Evolutionary conservation across 257 asterid species (phyloP), one percentile per base, ranked within the genome.

Genomic region (Marsdenia floribunda): DNA sequence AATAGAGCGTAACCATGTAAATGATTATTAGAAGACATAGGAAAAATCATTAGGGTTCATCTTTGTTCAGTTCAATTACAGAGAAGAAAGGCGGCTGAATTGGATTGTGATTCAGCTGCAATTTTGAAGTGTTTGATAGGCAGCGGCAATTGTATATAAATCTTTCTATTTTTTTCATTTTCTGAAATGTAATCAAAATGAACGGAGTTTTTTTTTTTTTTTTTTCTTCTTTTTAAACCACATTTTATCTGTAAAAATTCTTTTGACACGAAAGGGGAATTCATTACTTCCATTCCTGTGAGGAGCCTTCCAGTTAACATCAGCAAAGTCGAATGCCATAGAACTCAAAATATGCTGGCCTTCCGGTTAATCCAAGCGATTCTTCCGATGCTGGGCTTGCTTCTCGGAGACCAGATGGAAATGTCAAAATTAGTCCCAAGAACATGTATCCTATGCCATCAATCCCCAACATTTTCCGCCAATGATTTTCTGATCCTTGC

Each of bases 1-100:
- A 81, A 80, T 83, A 81, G 88, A 76, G 73, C 63, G 70, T 81
- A 77, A 79, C 71, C 16, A 53, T 91, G 97, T 91, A 89, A 84
- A 91, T 89, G 88, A 80, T 85, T 71, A 19, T 80, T 76, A 66
- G 49, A 37, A 29, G 72, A 50, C 33, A 65, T 64, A 64, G 77
- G 80, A 49, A 70, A 55, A 22, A 16, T 11, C 44, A 16, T n/a
- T 44, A 52, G 80, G 81, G 69, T 61, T 50, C 16, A 38, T 60
- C 71, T 38, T 63, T 71, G 68, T 65, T 33, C 33, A 53, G 46
- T 49, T 46, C 5, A 61, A 61, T 21, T 68, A 58, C 47, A n/a
- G 42, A 49, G 66, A 38, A 60, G 68, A 55, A 24, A 55, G 49
- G 72, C 65, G 73, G 80, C 76, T 53, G 72, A 13, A 15, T 47